Percentiles rank a stretch among this genome's conserved stretches.
These are phyloP conservation scores for Ceratocystis harringtonii DNA, from an alignment of 2,329 filamentous ascomycete species.

Conservation along the genomic window DNA sequence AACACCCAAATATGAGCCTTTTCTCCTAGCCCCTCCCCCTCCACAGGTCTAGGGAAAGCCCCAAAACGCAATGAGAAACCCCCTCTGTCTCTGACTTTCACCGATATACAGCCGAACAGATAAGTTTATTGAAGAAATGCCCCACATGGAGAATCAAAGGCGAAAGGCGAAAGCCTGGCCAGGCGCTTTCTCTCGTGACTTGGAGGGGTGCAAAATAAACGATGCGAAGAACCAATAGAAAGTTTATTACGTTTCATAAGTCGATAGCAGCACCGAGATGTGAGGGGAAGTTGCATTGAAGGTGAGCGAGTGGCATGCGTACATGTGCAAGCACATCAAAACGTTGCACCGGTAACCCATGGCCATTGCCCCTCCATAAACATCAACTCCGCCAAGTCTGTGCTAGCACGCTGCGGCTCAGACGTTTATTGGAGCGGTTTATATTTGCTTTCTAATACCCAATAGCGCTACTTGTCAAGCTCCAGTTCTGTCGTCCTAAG, in stretches of 20 bases:
- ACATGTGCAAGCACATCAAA: background rate
- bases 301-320: too few relatives aligned
- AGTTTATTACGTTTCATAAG: background rate
- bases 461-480: background rate
- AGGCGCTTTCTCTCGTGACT: too few relatives aligned
- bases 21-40: background rate
- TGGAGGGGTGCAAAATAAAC: too few relatives aligned
- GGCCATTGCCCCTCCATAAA: background rate
- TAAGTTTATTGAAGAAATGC: background rate
- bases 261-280: too few relatives aligned
- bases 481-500: background rate
- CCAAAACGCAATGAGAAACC: too few relatives aligned
- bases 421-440: slow-evolving; percentile 2
- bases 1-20: background rate
- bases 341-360: background rate
- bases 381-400: background rate
- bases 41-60: background rate
- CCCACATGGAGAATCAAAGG: background rate
- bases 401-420: background rate
- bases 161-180: background rate
- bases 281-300: too few relatives aligned
- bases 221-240: too few relatives aligned
- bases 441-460: background rate
- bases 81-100: background rate
- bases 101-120: slow-evolving; percentile 1